Evolutionary conservation across 495 filamentous ascomycete species (phyloP).

Genomic region (Chlorociboria aeruginascens): DNA sequence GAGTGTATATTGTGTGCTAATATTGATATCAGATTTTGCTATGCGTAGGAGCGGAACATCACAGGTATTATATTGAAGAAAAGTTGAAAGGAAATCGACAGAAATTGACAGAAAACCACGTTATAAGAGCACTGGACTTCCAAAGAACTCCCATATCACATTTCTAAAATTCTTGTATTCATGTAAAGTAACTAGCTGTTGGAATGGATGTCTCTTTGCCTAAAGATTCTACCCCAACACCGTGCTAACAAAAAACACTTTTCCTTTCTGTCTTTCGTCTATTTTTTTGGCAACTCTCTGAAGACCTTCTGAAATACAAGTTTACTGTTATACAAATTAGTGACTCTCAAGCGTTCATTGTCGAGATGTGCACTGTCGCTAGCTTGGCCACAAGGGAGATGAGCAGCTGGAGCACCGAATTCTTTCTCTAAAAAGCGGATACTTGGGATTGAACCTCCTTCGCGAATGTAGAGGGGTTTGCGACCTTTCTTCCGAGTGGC

Average conservation of each 20-base stretch:
- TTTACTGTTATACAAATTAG: slow-evolving; percentile 82
- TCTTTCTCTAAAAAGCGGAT: slow-evolving; percentile 93
- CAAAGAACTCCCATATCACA: too few relatives aligned
- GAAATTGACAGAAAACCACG: too few relatives aligned
- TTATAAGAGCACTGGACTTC: too few relatives aligned
- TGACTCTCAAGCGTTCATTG: slow-evolving; percentile 77
- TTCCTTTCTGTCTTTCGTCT: not conserved
- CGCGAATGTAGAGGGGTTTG: slow-evolving; percentile 79
- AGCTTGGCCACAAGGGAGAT: slow-evolving; percentile 88
- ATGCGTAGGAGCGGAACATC: too few relatives aligned
- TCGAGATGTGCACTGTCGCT: slow-evolving; percentile 91
- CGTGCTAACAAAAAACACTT: not conserved
- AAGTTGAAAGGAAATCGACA: too few relatives aligned
- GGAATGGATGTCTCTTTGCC: too few relatives aligned
- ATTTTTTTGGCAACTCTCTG: slow-evolving; percentile 47
- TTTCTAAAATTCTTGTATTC: too few relatives aligned
- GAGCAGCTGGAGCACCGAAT: slow-evolving; percentile 83
- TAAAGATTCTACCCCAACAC: not conserved
- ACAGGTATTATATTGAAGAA: too few relatives aligned
- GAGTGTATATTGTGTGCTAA: too few relatives aligned
- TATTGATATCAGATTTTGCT: too few relatives aligned
- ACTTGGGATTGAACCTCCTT: slow-evolving; percentile 87
- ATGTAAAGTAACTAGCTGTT: too few relatives aligned
- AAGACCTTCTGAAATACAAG: slow-evolving; percentile 89
- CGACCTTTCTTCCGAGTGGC: slow-evolving; percentile 19